Percentiles rank a stretch among this genome's conserved stretches.
phyloP scores from a whole-genome alignment of 2,329 filamentous ascomycete genomes.

The Monosporascus sp. region DNA sequence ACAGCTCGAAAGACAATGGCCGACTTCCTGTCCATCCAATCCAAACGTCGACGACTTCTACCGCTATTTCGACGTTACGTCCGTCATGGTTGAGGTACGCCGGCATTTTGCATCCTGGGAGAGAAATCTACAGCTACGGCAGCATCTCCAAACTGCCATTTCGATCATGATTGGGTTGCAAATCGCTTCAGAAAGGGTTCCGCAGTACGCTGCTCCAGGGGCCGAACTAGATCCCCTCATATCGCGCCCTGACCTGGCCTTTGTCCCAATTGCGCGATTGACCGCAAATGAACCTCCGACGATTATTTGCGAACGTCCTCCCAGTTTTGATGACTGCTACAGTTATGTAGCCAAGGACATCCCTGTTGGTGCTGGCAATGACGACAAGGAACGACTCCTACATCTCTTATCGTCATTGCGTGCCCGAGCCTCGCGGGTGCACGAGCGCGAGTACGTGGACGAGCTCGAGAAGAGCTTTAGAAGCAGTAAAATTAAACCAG shows the following conservation, averaged over 20 bases:
- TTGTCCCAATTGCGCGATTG: neutral
- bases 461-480: neutral
- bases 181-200: neutral
- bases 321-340: neutral
- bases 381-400: neutral
- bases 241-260: neutral
- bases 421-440: neutral
- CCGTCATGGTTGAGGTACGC: neutral
- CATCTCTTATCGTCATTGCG: neutral
- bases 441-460: neutral
- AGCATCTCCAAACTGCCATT: neutral
- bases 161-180: neutral
- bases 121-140: neutral
- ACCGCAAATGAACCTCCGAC: neutral
- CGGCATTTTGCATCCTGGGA: neutral
- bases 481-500: neutral
- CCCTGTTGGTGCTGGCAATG: neutral
- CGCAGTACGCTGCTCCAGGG: neutral
- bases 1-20: neutral
- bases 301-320: neutral
- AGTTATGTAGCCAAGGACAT: neutral
- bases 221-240: neutral
- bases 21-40: neutral
- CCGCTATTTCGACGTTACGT: neutral
- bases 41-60: neutral